These are phyloP conservation scores for Ballota nigra DNA, from an alignment of 257 asterid species.

Conservation along the genomic window DNA sequence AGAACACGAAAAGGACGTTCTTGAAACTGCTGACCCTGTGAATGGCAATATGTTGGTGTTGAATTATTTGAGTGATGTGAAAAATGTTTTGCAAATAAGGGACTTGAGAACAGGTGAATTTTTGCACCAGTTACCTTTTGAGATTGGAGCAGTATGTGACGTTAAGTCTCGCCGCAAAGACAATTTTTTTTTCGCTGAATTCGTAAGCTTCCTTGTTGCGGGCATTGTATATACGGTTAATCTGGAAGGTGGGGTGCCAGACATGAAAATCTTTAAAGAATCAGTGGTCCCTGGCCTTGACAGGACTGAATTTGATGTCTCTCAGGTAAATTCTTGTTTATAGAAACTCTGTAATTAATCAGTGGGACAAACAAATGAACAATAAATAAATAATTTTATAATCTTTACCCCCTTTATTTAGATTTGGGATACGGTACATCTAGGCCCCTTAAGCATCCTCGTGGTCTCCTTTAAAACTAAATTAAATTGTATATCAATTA, in stretches of 20 bases:
- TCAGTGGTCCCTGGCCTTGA: conserved; percentile 73
- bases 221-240: conserved; percentile 66
- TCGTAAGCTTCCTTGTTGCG: conserved; percentile 81
- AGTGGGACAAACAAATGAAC: neutral
- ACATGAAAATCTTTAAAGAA: conserved; percentile 64
- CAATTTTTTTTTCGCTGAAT: conserved; percentile 52
- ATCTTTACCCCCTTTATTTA: too few species aligned
- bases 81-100: too few species aligned
- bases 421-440: too few species aligned
- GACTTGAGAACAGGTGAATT: conserved; percentile 66
- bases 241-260: conserved; percentile 49
- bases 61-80: conserved; percentile 76
- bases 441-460: too few species aligned
- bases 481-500: too few species aligned
- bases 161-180: conserved; percentile 47
- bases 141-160: conserved; percentile 71
- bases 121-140: conserved; percentile 65
- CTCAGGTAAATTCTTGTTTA: conserved; percentile 55
- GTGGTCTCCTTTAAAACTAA: too few species aligned
- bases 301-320: conserved; percentile 55
- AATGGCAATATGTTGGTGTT: conserved; percentile 62
- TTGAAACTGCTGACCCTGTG: conserved; percentile 74
- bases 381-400: too few species aligned
- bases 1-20: conserved; percentile 73
- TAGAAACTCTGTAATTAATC: neutral